Evolutionary conservation across 164 flowering plant genomes (phyloP), one percentile per base, ranked within the genome.

Genomic region (Aristolochia californica): DNA sequence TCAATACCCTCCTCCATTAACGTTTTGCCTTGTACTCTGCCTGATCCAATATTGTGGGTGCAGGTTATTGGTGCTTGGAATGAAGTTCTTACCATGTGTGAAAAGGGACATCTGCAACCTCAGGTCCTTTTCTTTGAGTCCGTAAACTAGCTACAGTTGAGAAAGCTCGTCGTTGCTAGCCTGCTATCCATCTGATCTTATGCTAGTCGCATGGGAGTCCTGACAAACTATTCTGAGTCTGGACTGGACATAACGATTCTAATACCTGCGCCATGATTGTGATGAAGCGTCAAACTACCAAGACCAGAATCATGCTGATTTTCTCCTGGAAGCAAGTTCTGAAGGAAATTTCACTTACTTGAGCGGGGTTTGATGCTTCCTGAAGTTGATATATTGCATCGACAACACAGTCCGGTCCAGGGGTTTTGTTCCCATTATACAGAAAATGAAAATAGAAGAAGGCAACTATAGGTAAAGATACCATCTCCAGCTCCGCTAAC

Each of bases 101-200:
- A 85, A 64, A 83, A 66, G 73, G 99, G 99, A 45, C 97, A 82
- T 66, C 66, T 89, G 70, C 99, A 94, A 68, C 99, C 99, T 49
- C 99, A 93, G 76, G 91, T 93, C 75, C 91, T 93, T 59, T 83
- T 93, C 59, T 94, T 69, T 66, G 99, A 89, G 80, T 88, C 95
- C 75, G 83, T 78, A 74, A 76, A 80, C 49, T 84, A 83, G 73
- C 54, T 53, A 57, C 34, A 48, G 52, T 17, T 27, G 43, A 62
- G 58, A 61, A 51, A 48, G n/a, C 64, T n/a, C 9, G 28, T 48
- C 20, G 20, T 22, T 43, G 43, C 21, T 18, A 18, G 25, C 21
- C 45, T 17, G 16, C 40, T 25, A 2, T 34, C 40, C 40, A 34
- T 34, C 40, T 34, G 11, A 34, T 34, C 40, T 34, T 34, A 34